Evolutionary conservation across 305 asterid genomes (phyloP).

Genomic region (Solanum hybrid): DNA sequence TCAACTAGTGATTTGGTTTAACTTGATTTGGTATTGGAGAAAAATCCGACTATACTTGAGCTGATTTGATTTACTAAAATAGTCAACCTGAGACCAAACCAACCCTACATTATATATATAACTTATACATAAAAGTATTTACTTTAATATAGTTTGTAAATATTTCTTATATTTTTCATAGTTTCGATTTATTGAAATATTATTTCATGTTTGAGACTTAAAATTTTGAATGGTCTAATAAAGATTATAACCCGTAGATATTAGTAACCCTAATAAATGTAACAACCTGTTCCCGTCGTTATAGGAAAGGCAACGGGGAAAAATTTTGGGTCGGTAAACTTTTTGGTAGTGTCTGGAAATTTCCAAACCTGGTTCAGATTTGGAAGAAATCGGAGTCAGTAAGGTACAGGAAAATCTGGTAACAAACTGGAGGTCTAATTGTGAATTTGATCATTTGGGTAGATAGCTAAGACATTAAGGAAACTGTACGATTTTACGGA

Average conservation of each 20-base stretch:
- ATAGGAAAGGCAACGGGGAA: not conserved
- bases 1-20: not conserved
- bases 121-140: not conserved
- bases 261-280: not conserved
- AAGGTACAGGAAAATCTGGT: not conserved
- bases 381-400: not conserved
- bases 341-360: not conserved
- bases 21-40: not conserved
- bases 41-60: no score
- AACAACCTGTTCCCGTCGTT: not conserved
- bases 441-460: not conserved
- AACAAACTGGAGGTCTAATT: not conserved
- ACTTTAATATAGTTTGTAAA: not conserved
- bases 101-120: not conserved
- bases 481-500: no score
- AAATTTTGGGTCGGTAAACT: not conserved
- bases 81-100: not conserved
- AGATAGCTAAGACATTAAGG: not conserved
- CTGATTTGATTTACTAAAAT: not conserved
- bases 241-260: no score
- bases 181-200: no score
- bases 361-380: not conserved
- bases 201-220: not conserved
- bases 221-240: not conserved
- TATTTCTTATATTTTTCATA: not conserved